These are phyloP conservation scores for Hypoxylon sp. DNA, from an alignment of 2,329 filamentous ascomycete species.

Conservation along the genomic window DNA sequence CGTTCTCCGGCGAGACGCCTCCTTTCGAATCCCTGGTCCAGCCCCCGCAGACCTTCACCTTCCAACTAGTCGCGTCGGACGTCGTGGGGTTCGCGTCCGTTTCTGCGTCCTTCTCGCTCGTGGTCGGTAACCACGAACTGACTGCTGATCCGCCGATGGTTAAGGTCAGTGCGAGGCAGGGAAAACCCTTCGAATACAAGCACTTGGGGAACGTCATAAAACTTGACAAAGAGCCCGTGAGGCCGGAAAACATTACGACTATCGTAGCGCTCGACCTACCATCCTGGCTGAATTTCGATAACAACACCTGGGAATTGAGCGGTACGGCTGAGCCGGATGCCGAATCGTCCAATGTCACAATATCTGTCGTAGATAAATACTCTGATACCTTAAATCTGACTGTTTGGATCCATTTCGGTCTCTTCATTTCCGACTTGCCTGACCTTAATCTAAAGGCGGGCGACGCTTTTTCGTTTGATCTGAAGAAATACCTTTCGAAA, in stretches of 20 bases:
- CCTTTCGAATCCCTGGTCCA: slow-evolving; percentile 73
- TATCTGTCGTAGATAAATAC: slow-evolving; percentile 72
- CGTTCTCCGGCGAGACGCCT: slow-evolving; percentile 81
- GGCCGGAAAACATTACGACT: slow-evolving; percentile 65
- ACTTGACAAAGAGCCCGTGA: slow-evolving; percentile 70
- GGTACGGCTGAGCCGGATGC: slow-evolving; percentile 75
- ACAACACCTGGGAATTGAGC: slow-evolving; percentile 70
- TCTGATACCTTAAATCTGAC: slow-evolving; percentile 72
- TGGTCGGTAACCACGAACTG: slow-evolving; percentile 79
- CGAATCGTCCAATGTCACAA: slow-evolving; percentile 72
- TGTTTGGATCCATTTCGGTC: slow-evolving; percentile 56
- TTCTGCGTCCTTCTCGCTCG: slow-evolving; percentile 76
- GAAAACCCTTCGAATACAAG: slow-evolving; percentile 66
- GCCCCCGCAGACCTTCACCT: slow-evolving; percentile 78
- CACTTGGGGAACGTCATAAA: slow-evolving; percentile 67
- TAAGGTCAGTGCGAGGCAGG: slow-evolving; percentile 70
- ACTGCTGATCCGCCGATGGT: slow-evolving; percentile 72
- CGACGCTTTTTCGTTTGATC: slow-evolving; percentile 51
- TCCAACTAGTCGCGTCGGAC: slow-evolving; percentile 84
- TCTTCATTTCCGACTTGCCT: slow-evolving; percentile 53
- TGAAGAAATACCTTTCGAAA: slow-evolving; percentile 52
- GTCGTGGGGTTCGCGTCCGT: slow-evolving; percentile 81
- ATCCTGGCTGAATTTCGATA: slow-evolving; percentile 78
- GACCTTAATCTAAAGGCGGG: slow-evolving; percentile 52
- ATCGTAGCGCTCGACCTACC: slow-evolving; percentile 70